phyloP scores from a whole-genome alignment of 106 monocot genomes.

The Dioscorea alata region DNA sequence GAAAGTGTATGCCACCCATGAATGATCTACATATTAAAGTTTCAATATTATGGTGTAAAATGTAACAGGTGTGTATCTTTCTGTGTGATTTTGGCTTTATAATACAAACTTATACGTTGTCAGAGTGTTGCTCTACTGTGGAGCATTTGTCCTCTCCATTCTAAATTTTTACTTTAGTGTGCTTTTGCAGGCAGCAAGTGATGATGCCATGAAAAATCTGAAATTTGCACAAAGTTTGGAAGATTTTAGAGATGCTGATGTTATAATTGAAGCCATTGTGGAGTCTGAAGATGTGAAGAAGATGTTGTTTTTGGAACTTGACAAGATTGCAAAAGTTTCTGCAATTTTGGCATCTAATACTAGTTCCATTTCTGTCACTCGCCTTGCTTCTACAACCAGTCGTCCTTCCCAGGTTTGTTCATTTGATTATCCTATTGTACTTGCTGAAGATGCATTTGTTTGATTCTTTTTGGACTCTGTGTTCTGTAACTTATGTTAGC shows the following conservation, averaged over 20 bases:
- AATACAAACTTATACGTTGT: no score
- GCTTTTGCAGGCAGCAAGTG: conserved; percentile 28
- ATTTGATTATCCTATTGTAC: not conserved
- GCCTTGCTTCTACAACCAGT: conserved; percentile 76
- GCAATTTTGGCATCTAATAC: conserved; percentile 93
- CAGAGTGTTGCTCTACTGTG: no score
- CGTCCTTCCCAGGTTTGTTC: conserved; percentile 74
- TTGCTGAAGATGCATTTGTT: not conserved
- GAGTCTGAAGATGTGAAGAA: conserved; percentile 85
- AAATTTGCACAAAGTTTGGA: conserved; percentile 43
- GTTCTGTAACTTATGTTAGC: no score
- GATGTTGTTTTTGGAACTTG: conserved; percentile 67
- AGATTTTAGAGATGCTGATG: conserved; percentile 57
- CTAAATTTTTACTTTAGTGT: conserved; percentile 2
- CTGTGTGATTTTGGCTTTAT: no score
- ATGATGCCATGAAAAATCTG: conserved; percentile 50
- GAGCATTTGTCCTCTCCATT: not conserved
- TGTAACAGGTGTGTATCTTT: no score
- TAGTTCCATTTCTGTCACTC: conserved; percentile 96
- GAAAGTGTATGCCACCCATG: no score
- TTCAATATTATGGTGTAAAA: no score
- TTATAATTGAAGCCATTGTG: conserved; percentile 89
- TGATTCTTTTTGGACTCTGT: no score
- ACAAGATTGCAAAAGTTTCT: conserved; percentile 70
- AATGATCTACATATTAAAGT: no score